These are phyloP conservation scores for Meira miltonrushii DNA, from an alignment of 1,284 basidiomycete species.

Conservation along the genomic window DNA sequence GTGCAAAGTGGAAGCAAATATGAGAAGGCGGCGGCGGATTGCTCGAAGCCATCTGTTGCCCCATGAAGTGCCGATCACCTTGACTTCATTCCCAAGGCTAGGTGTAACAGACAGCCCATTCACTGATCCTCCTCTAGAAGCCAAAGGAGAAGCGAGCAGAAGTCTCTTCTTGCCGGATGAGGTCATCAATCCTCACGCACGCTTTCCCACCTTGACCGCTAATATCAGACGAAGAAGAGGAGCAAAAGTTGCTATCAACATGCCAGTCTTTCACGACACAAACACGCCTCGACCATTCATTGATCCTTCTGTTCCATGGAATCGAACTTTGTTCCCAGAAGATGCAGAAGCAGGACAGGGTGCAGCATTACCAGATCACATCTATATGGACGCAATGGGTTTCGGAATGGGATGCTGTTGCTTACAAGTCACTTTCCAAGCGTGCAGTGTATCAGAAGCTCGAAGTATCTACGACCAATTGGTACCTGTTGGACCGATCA, in stretches of 20 bases:
- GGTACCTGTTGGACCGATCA: slow-evolving; percentile 86
- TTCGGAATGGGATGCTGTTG: slow-evolving; percentile 99
- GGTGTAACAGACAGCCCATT: slow-evolving; percentile 74
- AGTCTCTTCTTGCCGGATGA: slow-evolving; percentile 92
- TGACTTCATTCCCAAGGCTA: slow-evolving; percentile 91
- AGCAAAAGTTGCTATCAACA: slow-evolving; percentile 90
- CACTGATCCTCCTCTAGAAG: slow-evolving; percentile 79
- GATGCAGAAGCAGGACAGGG: slow-evolving; percentile 74
- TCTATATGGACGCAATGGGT: slow-evolving; percentile 99
- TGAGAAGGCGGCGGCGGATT: slow-evolving; percentile 77
- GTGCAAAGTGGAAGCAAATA: slow-evolving; percentile 83
- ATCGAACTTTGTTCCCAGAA: slow-evolving; percentile 71
- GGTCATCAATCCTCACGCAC: slow-evolving; percentile 91
- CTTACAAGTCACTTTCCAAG: slow-evolving; percentile 95
- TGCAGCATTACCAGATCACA: slow-evolving; percentile 80
- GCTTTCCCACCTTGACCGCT: slow-evolving; percentile 95
- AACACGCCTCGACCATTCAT: slow-evolving; percentile 83
- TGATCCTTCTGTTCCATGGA: slow-evolving; percentile 81
- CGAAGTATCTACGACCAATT: slow-evolving; percentile 88
- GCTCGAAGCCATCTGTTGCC: slow-evolving; percentile 75
- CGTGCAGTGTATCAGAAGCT: slow-evolving; percentile 86
- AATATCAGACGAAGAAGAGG: slow-evolving; percentile 87
- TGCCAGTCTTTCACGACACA: slow-evolving; percentile 84
- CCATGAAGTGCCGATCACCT: slow-evolving; percentile 83
- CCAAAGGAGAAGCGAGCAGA: slow-evolving; percentile 73